These are phyloP conservation scores for Fusarium ramigenum DNA, from an alignment of 2,329 filamentous ascomycete species.

Conservation along the genomic window DNA sequence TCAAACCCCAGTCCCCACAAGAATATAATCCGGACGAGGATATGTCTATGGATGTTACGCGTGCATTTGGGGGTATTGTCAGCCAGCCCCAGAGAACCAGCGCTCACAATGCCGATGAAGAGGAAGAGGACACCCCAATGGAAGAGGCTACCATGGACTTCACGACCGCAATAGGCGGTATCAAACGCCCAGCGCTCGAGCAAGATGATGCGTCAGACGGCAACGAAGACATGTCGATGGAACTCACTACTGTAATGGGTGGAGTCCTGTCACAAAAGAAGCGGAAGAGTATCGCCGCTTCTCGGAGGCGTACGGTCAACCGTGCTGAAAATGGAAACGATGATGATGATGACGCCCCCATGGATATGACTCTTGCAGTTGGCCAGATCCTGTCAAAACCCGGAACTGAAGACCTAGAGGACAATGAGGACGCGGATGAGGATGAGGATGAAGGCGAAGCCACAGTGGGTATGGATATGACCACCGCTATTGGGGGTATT, in stretches of 20 bases:
- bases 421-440: conserved; percentile 46
- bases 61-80: conserved; percentile 82
- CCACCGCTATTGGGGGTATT: conserved; percentile 70
- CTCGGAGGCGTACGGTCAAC: conserved; percentile 38
- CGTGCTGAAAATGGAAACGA: conserved; percentile 45
- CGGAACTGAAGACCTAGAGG: conserved; percentile 46
- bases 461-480: conserved; percentile 73
- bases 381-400: conserved; percentile 61
- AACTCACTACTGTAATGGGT: conserved; percentile 74
- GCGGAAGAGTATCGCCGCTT: conserved; percentile 35
- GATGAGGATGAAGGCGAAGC: conserved; percentile 42
- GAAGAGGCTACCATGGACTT: conserved; percentile 77
- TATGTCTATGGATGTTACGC: conserved; percentile 95
- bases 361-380: conserved; percentile 68
- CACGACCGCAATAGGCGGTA: conserved; percentile 80
- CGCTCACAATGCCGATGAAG: conserved; percentile 37
- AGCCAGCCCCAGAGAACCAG: conserved; percentile 30
- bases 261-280: conserved; percentile 56
- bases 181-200: conserved; percentile 54
- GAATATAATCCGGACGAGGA: conserved; percentile 64
- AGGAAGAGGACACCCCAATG: conserved; percentile 46
- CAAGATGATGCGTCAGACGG: conserved; percentile 51
- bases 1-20: conserved; percentile 56
- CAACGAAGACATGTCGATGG: conserved; percentile 82
- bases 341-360: conserved; percentile 46